Conservation (phyloP, 2,329 filamentous ascomycete genomes). For the Pseudogymnoascus sp. region DNA sequence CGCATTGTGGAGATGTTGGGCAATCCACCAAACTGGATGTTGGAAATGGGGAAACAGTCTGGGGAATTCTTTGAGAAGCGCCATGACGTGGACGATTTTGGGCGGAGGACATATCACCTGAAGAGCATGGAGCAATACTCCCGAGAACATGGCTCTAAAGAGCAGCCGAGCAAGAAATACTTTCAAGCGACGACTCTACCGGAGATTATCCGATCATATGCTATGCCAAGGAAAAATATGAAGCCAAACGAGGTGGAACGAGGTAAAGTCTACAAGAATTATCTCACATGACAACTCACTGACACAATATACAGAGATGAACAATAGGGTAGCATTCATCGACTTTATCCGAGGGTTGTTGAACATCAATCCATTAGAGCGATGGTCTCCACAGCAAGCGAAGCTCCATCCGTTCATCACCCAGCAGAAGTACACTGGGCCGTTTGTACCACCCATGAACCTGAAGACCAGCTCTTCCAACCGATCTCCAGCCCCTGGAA, state of each 20-base stretch:
- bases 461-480: constrained; percentile 78
- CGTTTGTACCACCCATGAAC: constrained; percentile 96
- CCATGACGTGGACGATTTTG: constrained; percentile 75
- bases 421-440: constrained; percentile 91
- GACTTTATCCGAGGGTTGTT: constrained; percentile 92
- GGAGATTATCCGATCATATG: constrained; percentile 95
- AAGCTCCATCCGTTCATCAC: constrained; percentile 98
- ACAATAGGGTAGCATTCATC: constrained; percentile 93
- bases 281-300: constrained; percentile 11
- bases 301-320: constrained; percentile 65
- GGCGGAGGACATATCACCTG: constrained; percentile 78
- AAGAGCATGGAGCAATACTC: constrained; percentile 99
- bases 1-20: constrained; percentile 97
- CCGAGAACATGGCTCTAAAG: constrained; percentile 88
- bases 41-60: constrained; percentile 96
- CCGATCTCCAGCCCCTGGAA: constrained; percentile 82
- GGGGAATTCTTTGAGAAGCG: constrained; percentile 95
- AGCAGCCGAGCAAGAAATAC: constrained; percentile 99
- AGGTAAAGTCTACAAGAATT: constrained; percentile 49
- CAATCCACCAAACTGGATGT: constrained; percentile 95
- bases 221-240: constrained; percentile 99
- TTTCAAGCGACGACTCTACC: constrained; percentile 90
- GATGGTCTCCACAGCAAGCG: constrained; percentile 96
- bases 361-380: constrained; percentile 88
- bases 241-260: constrained; percentile 92